phyloP scores from a whole-genome alignment of 2,329 filamentous ascomycete species.

The Diaporthe helianthi region DNA sequence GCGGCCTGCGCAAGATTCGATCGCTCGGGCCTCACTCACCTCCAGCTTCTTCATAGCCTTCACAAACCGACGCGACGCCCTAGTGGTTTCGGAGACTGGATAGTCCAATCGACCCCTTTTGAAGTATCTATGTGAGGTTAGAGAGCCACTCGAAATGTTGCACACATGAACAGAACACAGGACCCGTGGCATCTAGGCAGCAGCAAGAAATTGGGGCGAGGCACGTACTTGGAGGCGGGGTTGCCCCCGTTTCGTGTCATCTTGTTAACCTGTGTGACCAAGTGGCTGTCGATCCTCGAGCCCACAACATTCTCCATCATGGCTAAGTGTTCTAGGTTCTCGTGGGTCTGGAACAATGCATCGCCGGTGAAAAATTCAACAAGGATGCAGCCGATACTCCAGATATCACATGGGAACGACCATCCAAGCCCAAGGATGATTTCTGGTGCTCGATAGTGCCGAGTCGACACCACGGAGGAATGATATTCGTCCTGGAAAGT shows the following conservation, averaged over 20 bases:
- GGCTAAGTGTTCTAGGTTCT: conserved; percentile 75
- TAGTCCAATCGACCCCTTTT: conserved; percentile 71
- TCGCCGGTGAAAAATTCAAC: conserved; percentile 77
- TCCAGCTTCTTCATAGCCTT: conserved; percentile 74
- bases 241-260: conserved; percentile 65
- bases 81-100: conserved; percentile 67
- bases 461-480: conserved; percentile 73
- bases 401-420: conserved; percentile 76
- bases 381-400: conserved; percentile 76
- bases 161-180: background rate
- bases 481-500: conserved; percentile 78
- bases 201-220: background rate
- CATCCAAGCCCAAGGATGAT: conserved; percentile 75
- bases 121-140: conserved; percentile 63
- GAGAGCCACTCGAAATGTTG: conserved; percentile 20
- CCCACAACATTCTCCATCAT: conserved; percentile 78
- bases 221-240: conserved; percentile 66
- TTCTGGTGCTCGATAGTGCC: conserved; percentile 74
- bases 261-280: conserved; percentile 64
- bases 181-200: background rate
- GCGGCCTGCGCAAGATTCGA: background rate
- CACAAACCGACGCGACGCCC: conserved; percentile 71
- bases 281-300: conserved; percentile 61
- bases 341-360: conserved; percentile 75
- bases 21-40: conserved; percentile 50